Evolutionary conservation across 345 rosid species (phyloP).

Genomic region (Microthlaspi erraticum): DNA sequence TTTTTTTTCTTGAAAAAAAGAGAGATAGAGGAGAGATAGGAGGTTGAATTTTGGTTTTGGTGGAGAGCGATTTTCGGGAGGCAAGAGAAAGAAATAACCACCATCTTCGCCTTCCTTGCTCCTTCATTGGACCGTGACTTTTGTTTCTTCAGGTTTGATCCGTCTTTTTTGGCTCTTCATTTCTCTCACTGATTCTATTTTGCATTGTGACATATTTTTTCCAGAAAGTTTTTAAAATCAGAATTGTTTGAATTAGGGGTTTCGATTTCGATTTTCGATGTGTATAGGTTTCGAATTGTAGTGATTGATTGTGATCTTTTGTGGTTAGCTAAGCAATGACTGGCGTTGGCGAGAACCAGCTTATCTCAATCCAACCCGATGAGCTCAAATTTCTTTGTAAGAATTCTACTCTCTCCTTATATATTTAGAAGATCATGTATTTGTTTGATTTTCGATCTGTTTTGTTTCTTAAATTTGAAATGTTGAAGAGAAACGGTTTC

Average conservation of each 20-base stretch:
- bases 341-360: constrained; percentile 63
- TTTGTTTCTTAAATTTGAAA: constrained; percentile 4
- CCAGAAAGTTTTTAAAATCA: not conserved
- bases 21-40: constrained; percentile 16
- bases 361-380: constrained; percentile 92
- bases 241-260: constrained; percentile 21
- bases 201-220: not conserved
- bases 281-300: constrained; percentile 9
- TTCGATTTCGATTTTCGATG: constrained; percentile 23
- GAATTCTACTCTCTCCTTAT: constrained; percentile 28
- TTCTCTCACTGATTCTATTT: constrained; percentile 30
- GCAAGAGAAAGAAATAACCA: constrained; percentile 20
- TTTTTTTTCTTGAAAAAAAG: too few relatives aligned
- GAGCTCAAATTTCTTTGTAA: constrained; percentile 87
- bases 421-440: constrained; percentile 3
- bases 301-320: constrained; percentile 35
- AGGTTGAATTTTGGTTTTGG: constrained; percentile 16
- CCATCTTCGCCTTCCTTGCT: constrained; percentile 25
- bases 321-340: constrained; percentile 52
- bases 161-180: constrained; percentile 15
- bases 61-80: constrained; percentile 44
- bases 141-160: constrained; percentile 39
- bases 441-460: not conserved
- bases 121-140: constrained; percentile 44
- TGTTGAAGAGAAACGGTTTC: too few relatives aligned